Evolutionary conservation across 768 basidiomycete genomes (phyloP).

Genomic region (Clavulina sp.): DNA sequence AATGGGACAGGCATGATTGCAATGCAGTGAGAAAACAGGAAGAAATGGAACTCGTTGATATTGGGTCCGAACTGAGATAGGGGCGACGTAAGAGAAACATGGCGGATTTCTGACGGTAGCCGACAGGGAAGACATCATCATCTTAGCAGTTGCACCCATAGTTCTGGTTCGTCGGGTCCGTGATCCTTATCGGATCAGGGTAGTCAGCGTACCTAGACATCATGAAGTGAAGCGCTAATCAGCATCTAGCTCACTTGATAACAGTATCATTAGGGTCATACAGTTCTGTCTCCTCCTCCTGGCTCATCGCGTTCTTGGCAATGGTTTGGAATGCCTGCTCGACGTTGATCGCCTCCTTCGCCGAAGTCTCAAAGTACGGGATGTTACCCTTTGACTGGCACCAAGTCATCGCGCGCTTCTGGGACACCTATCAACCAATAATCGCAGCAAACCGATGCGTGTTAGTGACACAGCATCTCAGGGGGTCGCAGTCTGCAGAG

Average conservation of each 20-base stretch:
- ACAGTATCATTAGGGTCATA: slow-evolving; percentile 24
- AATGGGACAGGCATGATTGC: no score
- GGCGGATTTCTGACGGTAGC: no score
- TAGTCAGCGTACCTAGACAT: slow-evolving; percentile 88
- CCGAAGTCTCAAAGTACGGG: slow-evolving; percentile 98
- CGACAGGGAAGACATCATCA: no score
- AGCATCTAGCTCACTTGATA: slow-evolving; percentile 4
- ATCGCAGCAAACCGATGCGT: background rate
- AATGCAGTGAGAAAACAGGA: no score
- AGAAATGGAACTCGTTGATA: no score
- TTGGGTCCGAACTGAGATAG: no score
- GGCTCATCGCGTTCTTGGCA: slow-evolving; percentile 97
- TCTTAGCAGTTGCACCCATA: slow-evolving; percentile 80
- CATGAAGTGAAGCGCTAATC: slow-evolving; percentile 6
- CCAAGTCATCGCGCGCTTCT: slow-evolving; percentile 99
- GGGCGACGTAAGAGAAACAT: no score
- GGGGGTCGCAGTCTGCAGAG: background rate
- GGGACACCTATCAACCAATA: slow-evolving; percentile 90
- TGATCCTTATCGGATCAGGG: slow-evolving; percentile 95
- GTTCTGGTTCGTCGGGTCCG: slow-evolving; percentile 78
- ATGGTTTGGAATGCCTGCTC: slow-evolving; percentile 99
- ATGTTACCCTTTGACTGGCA: slow-evolving; percentile 99
- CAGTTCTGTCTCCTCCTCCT: slow-evolving; percentile 93
- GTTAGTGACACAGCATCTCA: background rate
- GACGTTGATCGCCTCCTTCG: slow-evolving; percentile 99